Evolutionary conservation across 2,329 filamentous ascomycete species (phyloP), one percentile per base, ranked within the genome.

Genomic region (Epicoccum nigrum): DNA sequence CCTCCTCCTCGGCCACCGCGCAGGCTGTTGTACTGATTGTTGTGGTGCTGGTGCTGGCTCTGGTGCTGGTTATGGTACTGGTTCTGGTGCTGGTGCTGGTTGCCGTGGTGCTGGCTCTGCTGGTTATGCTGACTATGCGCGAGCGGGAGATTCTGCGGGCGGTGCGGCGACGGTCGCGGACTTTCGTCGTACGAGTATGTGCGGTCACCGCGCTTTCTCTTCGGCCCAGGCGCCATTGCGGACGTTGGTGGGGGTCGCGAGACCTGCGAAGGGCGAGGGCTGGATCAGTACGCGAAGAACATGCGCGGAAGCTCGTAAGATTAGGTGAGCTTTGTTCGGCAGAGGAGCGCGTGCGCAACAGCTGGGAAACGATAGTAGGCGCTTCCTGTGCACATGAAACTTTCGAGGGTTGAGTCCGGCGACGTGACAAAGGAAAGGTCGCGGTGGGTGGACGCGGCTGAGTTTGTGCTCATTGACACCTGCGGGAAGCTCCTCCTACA

Each of bases 201-300:
- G 55, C 76, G 72, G 39, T 81, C 79, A 27, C 73, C 70, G 51
- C 79, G 76, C 76, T 86, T 86, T 56, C 83, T 77, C 76, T 86
- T 86, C 45, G 75, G 74, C 58, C 71, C 71, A 58, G 78, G 80
- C 69, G 80, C 75, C 82, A 84, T 84, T 33, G 25, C 68, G 57
- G 67, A 60, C 63, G 63, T 54, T 59, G 65, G 60, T 62, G 58
- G 62, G 39, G 54, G 56, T 56, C 53, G 59, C 62, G 60, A 67
- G 65, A 58, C 64, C 60, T 53, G 59, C 47, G 56, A 47, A 58
- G 60, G 56, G 55, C 50, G 38, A 50, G 40, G 53, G 48, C 62
- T 56, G 52, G 58, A 52, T 38, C 39, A 54, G 44, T 59, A 51
- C 52, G 55, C 49, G 67, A 51, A 51, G 62, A 61, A 63, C 68